Percentiles rank a stretch among this genome's conserved stretches.
Evolutionary conservation across 2,329 filamentous ascomycete genomes (phyloP).

Genomic region (Gnomoniopsis sp.): DNA sequence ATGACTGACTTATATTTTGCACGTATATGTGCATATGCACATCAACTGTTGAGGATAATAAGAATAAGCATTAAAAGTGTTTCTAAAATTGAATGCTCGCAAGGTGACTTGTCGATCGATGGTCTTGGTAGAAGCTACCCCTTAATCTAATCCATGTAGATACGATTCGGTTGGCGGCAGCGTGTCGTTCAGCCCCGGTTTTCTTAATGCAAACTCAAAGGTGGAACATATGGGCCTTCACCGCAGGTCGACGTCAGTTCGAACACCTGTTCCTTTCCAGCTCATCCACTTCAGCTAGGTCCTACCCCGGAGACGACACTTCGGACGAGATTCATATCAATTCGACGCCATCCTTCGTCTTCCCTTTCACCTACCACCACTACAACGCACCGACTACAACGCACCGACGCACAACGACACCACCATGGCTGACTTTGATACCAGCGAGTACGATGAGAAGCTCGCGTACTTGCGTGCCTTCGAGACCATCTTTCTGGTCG

Average conservation of each 20-base stretch:
- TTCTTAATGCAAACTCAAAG: background rate
- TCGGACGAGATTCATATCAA: background rate
- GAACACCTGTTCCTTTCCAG: background rate
- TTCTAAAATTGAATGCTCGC: background rate
- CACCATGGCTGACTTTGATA: conserved; percentile 8
- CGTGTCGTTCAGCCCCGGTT: background rate
- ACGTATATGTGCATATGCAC: too few species aligned
- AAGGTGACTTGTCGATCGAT: background rate
- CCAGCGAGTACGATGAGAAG: conserved; percentile 14
- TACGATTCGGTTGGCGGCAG: background rate
- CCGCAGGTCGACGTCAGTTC: background rate
- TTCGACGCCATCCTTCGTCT: background rate
- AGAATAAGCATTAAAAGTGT: background rate
- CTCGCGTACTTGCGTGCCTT: conserved; percentile 69
- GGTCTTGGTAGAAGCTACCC: background rate
- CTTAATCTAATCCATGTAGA: background rate
- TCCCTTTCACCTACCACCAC: background rate
- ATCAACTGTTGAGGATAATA: background rate
- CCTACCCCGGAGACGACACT: background rate
- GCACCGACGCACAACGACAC: background rate
- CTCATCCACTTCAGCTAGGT: background rate
- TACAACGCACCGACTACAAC: too few species aligned
- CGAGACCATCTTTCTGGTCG: conserved; percentile 87
- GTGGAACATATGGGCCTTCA: background rate
- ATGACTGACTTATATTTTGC: too few species aligned